Conservation (phyloP, 441 rosid genomes). For the Corymbia calophylla region DNA sequence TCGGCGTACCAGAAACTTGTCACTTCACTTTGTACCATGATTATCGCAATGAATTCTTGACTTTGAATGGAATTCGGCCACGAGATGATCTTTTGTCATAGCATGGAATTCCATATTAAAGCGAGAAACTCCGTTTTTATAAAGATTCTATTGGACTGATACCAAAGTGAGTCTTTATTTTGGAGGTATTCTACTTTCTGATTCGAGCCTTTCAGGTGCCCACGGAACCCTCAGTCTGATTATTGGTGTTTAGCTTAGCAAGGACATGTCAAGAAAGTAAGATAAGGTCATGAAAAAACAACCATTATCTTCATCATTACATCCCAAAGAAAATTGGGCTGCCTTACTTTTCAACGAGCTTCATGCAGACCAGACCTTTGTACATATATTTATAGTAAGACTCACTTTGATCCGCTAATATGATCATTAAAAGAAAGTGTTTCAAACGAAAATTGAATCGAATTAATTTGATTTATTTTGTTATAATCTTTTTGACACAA, state of each 20-base stretch:
- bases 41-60: not conserved
- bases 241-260: not conserved
- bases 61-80: not conserved
- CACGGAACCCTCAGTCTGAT: not conserved
- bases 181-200: not conserved
- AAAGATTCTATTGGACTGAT: not conserved
- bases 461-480: not conserved
- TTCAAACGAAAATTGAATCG: not conserved
- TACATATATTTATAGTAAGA: not conserved
- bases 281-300: not conserved
- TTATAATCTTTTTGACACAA: not conserved
- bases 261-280: not conserved
- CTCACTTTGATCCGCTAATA: not conserved
- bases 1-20: not conserved
- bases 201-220: not conserved
- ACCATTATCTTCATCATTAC: not conserved
- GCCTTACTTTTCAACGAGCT: not conserved
- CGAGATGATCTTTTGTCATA: not conserved
- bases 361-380: not conserved
- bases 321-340: not conserved
- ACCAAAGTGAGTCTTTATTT: not conserved
- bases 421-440: not conserved
- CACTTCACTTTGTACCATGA: not conserved
- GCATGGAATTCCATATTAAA: not conserved
- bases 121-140: not conserved